A percentile compares a stretch with the other conserved stretches of the same genome.
Conservation (phyloP, 1,284 basidiomycete genomes). For the Sphaerobolus stellatus region DNA sequence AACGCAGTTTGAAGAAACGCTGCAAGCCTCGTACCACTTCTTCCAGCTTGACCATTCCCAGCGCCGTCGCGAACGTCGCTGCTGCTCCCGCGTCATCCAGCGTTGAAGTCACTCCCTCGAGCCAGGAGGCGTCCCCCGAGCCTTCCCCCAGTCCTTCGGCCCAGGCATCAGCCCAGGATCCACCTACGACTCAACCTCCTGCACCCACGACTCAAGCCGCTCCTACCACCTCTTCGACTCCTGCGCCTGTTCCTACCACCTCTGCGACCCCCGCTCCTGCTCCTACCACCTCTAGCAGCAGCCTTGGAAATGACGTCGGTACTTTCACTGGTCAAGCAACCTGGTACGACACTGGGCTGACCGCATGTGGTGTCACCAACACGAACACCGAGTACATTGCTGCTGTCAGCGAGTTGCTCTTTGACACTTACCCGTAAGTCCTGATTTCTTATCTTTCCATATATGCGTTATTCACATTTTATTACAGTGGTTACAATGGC, state of each 20-base stretch:
- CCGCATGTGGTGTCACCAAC: conserved; percentile 68
- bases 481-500: conserved; percentile 45
- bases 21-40: conserved; percentile 23
- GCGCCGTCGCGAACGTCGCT: neutral
- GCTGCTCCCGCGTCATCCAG: conserved; percentile 4
- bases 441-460: conserved; percentile 14
- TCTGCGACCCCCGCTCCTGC: conserved; percentile 6
- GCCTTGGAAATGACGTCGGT: conserved; percentile 29
- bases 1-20: conserved; percentile 24
- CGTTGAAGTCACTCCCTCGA: conserved; percentile 18
- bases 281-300: conserved; percentile 9
- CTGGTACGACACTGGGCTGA: conserved; percentile 60
- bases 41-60: conserved; percentile 9
- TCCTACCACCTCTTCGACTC: conserved; percentile 10
- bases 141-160: conserved; percentile 15
- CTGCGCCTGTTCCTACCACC: neutral
- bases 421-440: conserved; percentile 62
- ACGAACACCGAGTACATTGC: conserved; percentile 53
- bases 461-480: neutral
- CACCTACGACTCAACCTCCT: conserved; percentile 13
- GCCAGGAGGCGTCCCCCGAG: conserved; percentile 27
- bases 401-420: conserved; percentile 59
- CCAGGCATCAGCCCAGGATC: conserved; percentile 10
- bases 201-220: conserved; percentile 15
- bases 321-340: conserved; percentile 56